Evolutionary conservation across 768 basidiomycete genomes (phyloP), one percentile per base, ranked within the genome.

Genomic region (Infundibulicybe gibba): DNA sequence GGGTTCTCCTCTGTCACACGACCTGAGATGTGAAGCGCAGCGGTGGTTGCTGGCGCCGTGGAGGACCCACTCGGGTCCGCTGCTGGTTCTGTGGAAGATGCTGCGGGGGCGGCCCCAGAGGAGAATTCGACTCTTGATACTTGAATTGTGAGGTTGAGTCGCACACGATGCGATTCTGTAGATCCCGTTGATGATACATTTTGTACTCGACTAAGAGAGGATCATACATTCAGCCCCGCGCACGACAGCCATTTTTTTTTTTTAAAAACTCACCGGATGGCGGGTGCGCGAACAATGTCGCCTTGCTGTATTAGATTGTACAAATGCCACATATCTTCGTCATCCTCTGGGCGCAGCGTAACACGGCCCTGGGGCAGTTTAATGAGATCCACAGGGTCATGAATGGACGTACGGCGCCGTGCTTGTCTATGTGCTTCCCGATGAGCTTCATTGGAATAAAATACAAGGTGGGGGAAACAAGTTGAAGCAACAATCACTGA

Each of bases 281-380:
- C 91, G 42, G 87, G 76, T 11, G 93, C 91, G 52, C 92, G 79
- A 38, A 98, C 84, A 48, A 81, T 70, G 59, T 98, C 94, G 14
- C 89, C 90, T 71, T 87, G 75, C 54, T 90, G 81, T 45, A 99
- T 97, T 47, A 99, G 75, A 70, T 99, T 98, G 67, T 98, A 99
- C 21, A 97, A 75, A 75, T 99, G 97, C 94, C 95, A 99, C 88
- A 99, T 97, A 65, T 99, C 97, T 68, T 99, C 97, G 58, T 97
- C 93, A 56, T 98, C 94, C 64, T 99, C 94, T 4, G 95, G 94
- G 41, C 91, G 83, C 39, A 97, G 74, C n/a, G 83, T 91, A 51
- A 97, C 89, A 78, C 94, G 81, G 14, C 95, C 95, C 92, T 94
- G 58, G 6, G 17, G 44, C 41, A 51, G 37, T 48, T 55, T 65